phyloP scores from a whole-genome alignment of 805 yeast genomes.

The Wickerhamiella sorbophila region DNA sequence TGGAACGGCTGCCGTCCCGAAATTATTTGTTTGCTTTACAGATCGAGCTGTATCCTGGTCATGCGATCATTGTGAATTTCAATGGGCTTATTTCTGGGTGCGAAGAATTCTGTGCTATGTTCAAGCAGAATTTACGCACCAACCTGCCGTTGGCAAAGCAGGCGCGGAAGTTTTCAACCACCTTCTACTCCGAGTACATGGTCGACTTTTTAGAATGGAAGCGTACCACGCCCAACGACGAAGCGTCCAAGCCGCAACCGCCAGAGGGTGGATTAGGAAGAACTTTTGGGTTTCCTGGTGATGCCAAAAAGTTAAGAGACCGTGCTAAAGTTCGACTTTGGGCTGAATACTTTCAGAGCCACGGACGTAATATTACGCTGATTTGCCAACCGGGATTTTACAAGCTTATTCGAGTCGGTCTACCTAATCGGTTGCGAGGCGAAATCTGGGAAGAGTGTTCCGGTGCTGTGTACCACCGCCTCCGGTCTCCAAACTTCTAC shows the following conservation, averaged over 20 bases:
- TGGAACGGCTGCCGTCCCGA: slow-evolving; percentile 69
- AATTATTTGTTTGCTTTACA: slow-evolving; percentile 65
- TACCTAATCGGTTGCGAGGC: slow-evolving; percentile 89
- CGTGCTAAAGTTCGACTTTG: slow-evolving; percentile 78
- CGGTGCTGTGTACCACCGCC: slow-evolving; percentile 69
- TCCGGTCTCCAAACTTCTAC: slow-evolving; percentile 49
- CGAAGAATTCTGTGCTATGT: slow-evolving; percentile 59
- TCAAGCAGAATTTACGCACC: slow-evolving; percentile 46
- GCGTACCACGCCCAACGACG: slow-evolving; percentile 25
- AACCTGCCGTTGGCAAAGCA: slow-evolving; percentile 49
- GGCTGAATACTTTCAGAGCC: slow-evolving; percentile 76
- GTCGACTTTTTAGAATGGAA: slow-evolving; percentile 32
- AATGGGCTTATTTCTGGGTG: slow-evolving; percentile 67
- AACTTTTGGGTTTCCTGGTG: slow-evolving; percentile 78
- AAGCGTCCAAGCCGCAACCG: slow-evolving; percentile 10
- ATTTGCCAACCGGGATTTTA: slow-evolving; percentile 64
- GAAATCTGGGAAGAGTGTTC: slow-evolving; percentile 90
- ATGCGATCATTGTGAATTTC: slow-evolving; percentile 52
- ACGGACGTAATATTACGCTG: slow-evolving; percentile 73
- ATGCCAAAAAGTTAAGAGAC: slow-evolving; percentile 60
- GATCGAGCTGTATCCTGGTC: slow-evolving; percentile 52
- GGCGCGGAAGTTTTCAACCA: slow-evolving; percentile 41
- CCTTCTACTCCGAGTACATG: slow-evolving; percentile 76
- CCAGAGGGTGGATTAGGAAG: slow-evolving; percentile 87
- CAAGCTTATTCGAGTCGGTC: slow-evolving; percentile 74